A percentile compares a stretch with the other conserved stretches of the same genome.
phyloP scores from a whole-genome alignment of 495 filamentous ascomycete genomes.

The Lasiosphaeris hirsuta region DNA sequence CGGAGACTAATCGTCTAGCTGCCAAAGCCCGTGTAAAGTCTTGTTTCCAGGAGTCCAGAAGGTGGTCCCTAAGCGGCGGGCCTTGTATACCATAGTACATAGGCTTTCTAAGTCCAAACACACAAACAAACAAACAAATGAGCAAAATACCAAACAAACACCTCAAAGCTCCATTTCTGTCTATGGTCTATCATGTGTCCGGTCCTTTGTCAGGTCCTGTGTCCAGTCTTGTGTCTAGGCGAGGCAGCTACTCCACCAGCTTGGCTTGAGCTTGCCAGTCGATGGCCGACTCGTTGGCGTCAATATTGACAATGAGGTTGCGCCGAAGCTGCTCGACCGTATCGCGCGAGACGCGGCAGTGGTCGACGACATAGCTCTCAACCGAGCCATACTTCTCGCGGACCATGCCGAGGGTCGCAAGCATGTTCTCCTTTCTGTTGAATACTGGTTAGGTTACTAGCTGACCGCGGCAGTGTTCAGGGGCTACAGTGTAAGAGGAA shows the following conservation, averaged over 20 bases:
- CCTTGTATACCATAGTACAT: no score
- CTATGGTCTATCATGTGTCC: not conserved
- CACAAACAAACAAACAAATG: not conserved
- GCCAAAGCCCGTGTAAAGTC: no score
- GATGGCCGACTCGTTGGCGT: slow-evolving; percentile 22
- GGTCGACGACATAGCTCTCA: slow-evolving; percentile 52
- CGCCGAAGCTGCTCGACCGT: slow-evolving; percentile 46
- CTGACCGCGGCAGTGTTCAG: no score
- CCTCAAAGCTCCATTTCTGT: no score
- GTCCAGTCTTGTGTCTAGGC: not conserved
- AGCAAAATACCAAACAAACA: no score
- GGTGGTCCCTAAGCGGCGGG: no score
- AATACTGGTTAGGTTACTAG: no score
- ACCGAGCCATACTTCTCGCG: slow-evolving; percentile 52
- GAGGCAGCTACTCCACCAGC: slow-evolving; percentile 3
- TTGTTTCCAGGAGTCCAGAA: no score
- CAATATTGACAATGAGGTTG: slow-evolving; percentile 42
- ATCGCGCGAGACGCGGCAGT: slow-evolving; percentile 50
- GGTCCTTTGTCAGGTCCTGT: no score
- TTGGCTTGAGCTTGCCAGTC: slow-evolving; percentile 31
- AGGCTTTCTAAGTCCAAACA: not conserved
- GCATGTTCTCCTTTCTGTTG: slow-evolving; percentile 52
- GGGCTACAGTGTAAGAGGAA: no score
- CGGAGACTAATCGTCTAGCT: no score
- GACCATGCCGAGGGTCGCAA: slow-evolving; percentile 49